Evolutionary conservation across 2,329 filamentous ascomycete genomes (phyloP), one percentile per base, ranked within the genome.

Genomic region (Pseudonectria buxi): DNA sequence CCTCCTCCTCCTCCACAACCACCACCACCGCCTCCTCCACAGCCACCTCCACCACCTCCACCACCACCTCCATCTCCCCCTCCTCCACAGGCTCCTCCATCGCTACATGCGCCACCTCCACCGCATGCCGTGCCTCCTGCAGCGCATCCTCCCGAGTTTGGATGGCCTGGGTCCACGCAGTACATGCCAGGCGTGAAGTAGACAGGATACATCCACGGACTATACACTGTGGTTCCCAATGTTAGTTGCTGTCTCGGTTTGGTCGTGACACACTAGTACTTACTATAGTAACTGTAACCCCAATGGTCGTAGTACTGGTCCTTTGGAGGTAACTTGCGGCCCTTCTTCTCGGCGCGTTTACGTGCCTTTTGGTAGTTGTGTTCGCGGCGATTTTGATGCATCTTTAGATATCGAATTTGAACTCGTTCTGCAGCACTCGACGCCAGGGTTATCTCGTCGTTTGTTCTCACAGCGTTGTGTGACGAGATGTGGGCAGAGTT

Each of bases 401-500:
- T 10, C 1, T 33, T 32, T 37, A 51, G 36, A 36, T 39, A 14
- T 45, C 39, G 44, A 7, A 30, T 38, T 2, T 44, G 37, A 0
- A 48, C 33, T 9, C 28, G 39, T 24, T 48, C 40, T 6, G 28
- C 40, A 1, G 33, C 29, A 40, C 32, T 14, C 18, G 9, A 12
- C 18, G 24, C 7, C 4, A 38, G 18, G n/a, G 36, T 24, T 3
- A 28, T 27, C 14, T 50, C 35, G 3, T 37, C 34, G 1, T 16
- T 16, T 5, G 28, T 32, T 14, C 38, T 32, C 3, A 87, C 76
- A 1, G 83, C 73, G 49, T 79, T 86, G 64, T 90, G 85, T 0
- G 81, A 70, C 0, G 79, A 85, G 43, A 90, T 81, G 53, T 90
- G 85, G 0, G 79, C 73, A 14, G 74, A 77, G 35, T 71, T 74